Conservation (phyloP, 345 rosid genomes). For the Adansonia digitata region DNA sequence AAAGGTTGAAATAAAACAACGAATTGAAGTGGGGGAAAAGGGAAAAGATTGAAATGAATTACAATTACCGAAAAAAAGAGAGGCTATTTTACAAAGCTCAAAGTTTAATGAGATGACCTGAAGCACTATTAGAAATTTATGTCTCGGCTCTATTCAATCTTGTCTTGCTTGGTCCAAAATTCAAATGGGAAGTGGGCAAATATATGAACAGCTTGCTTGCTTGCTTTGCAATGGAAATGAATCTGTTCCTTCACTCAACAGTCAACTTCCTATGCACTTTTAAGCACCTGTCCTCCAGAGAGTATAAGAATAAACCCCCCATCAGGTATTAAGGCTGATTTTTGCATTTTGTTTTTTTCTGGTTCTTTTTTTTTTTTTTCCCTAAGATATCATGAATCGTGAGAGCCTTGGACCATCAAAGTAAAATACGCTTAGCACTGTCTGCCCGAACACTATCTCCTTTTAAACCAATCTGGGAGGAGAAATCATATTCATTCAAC, state of each 20-base stretch:
- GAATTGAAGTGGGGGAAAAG: background rate
- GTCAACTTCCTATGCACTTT: constrained; percentile 46
- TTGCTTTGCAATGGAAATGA: constrained; percentile 10
- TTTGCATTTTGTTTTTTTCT: constrained; percentile 32
- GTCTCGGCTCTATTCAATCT: too few relatives aligned
- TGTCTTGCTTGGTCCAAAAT: constrained; percentile 14
- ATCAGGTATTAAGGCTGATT: constrained; percentile 51
- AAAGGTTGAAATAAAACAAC: constrained; percentile 5
- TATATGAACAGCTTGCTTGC: constrained; percentile 25
- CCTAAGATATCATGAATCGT: constrained; percentile 68
- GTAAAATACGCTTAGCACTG: constrained; percentile 81
- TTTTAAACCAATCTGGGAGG: constrained; percentile 75
- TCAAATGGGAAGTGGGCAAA: constrained; percentile 9
- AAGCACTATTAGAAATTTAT: too few relatives aligned
- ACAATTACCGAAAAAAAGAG: constrained; percentile 28
- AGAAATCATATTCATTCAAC: constrained; percentile 33
- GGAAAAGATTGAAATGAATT: constrained; percentile 19
- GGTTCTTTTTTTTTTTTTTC: constrained; percentile 32
- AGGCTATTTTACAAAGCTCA: constrained; percentile 31
- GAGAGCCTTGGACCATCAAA: constrained; percentile 80
- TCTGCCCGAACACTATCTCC: constrained; percentile 83
- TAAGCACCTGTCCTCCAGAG: constrained; percentile 68
- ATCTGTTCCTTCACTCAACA: constrained; percentile 9
- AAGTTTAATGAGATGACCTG: too few relatives aligned
- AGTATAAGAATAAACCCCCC: constrained; percentile 57